These are phyloP conservation scores for Fusarium duplospermum DNA, from an alignment of 2,329 filamentous ascomycete species.

Conservation along the genomic window DNA sequence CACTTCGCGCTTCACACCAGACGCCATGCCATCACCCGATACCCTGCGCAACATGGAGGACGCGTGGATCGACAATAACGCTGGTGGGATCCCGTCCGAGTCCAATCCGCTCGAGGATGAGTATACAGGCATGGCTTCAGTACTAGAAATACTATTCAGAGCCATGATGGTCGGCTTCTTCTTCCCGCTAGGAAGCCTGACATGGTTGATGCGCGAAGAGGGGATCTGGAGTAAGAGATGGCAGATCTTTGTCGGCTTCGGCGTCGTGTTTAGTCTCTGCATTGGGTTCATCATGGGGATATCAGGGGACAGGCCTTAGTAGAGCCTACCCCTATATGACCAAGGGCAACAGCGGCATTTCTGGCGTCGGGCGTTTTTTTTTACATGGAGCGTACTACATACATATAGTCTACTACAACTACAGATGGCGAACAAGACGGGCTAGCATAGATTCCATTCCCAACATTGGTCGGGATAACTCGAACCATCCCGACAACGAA, in stretches of 20 bases:
- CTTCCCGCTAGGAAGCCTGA: slow-evolving; percentile 88
- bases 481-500: slow-evolving; percentile 12
- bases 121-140: slow-evolving; percentile 61
- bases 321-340: neutral
- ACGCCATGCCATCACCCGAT: slow-evolving; percentile 85
- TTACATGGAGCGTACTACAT: slow-evolving; percentile 10
- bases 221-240: slow-evolving; percentile 87
- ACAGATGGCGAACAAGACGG: slow-evolving; percentile 11
- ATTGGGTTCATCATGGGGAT: slow-evolving; percentile 75
- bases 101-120: slow-evolving; percentile 57
- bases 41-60: slow-evolving; percentile 85
- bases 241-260: slow-evolving; percentile 87
- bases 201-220: slow-evolving; percentile 88
- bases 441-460: slow-evolving; percentile 38
- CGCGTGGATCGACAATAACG: slow-evolving; percentile 84
- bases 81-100: slow-evolving; percentile 53
- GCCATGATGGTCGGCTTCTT: slow-evolving; percentile 94
- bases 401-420: slow-evolving; percentile 26
- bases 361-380: slow-evolving; percentile 12
- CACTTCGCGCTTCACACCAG: slow-evolving; percentile 83
- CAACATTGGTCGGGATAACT: slow-evolving; percentile 12
- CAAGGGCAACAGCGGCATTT: neutral
- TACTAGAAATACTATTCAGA: slow-evolving; percentile 87
- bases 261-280: slow-evolving; percentile 81
- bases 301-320: slow-evolving; percentile 49